Base-by-base conservation (phyloP, 139 green algal genomes). In the Micractinium sp. region DNA sequence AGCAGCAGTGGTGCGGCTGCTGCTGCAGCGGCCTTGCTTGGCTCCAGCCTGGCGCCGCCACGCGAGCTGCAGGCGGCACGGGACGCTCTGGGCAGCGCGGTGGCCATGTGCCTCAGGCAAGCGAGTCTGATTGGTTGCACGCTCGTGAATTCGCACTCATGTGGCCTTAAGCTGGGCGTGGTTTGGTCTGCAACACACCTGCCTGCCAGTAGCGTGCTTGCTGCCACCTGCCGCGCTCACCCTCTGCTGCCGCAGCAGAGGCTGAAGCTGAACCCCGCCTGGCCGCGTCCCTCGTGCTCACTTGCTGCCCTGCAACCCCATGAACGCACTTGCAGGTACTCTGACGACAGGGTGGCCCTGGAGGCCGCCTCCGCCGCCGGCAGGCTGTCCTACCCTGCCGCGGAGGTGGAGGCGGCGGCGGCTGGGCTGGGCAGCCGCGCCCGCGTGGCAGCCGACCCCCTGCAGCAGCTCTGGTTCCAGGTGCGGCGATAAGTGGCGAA, bases 381-480 rank as follows among this genome's bases (percentile, higher is more conserved):
- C 39, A 12, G 25, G 15, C 22, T 71, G 23, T 41, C 47, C 47
- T 56, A 75, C 66, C 82, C 38, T 7, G 56, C 13, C 9, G 56
- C 53, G 0, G 81, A n/a, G 29, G 3, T 71, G 63, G 63, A 56
- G 23, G 41, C 35, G 25, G 82, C 35, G 16, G 63, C 29, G 16
- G 33, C 60, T 3, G 76, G 12, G 23, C 60, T 89, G 75, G 78
- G 85, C 23, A 78, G 88, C 36, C 74, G 39, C 1, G 56, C n/a
- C 14, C 87, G 85, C 9, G 47, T 79, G 5, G 41, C 61, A 9
- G 66, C 82, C 0, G 79, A 91, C 19, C 85, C 78, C 0, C 89
- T 89, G 9, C 78, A 93, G 63, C 78, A 90, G 79, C 84, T 93
- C 23, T 94, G 90, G 90, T 93, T 93, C 63, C 77, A 81, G 27